These are phyloP conservation scores for Arctium minus DNA, from an alignment of 129 eudicot species.

Conservation along the genomic window DNA sequence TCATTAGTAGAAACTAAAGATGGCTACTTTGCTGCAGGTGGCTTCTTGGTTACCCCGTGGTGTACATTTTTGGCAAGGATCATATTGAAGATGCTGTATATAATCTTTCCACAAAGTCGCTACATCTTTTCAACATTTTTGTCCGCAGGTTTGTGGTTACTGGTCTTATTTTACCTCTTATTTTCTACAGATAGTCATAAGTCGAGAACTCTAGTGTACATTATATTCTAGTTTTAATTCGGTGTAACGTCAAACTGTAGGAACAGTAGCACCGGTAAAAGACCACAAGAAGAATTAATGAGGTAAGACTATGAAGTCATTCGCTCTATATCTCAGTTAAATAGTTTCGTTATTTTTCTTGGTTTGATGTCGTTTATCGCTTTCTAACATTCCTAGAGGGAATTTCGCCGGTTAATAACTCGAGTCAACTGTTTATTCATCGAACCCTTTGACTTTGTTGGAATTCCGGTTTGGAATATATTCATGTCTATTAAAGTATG, in stretches of 20 bases:
- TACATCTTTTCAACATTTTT: slow-evolving; percentile 57
- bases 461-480: background rate
- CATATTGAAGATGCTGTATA: slow-evolving; percentile 72
- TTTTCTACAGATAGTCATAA: background rate
- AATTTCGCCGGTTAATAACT: background rate
- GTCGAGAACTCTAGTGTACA: background rate
- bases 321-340: background rate
- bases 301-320: slow-evolving; percentile 41
- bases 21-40: slow-evolving; percentile 46
- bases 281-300: slow-evolving; percentile 66
- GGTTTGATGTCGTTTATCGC: background rate
- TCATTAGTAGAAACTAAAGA: background rate
- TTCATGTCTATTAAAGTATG: background rate
- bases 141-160: slow-evolving; percentile 55
- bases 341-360: background rate
- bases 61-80: slow-evolving; percentile 73
- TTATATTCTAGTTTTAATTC: background rate
- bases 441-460: background rate
- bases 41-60: slow-evolving; percentile 97
- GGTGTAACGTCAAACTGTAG: slow-evolving; percentile 32
- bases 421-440: background rate
- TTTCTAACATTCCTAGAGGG: background rate
- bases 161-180: background rate
- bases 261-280: slow-evolving; percentile 39
- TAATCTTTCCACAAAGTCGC: slow-evolving; percentile 81